Evolutionary conservation across 805 yeast species (phyloP), one percentile per base, ranked within the genome.

Genomic region (Tetrapisispora nanseiensis): DNA sequence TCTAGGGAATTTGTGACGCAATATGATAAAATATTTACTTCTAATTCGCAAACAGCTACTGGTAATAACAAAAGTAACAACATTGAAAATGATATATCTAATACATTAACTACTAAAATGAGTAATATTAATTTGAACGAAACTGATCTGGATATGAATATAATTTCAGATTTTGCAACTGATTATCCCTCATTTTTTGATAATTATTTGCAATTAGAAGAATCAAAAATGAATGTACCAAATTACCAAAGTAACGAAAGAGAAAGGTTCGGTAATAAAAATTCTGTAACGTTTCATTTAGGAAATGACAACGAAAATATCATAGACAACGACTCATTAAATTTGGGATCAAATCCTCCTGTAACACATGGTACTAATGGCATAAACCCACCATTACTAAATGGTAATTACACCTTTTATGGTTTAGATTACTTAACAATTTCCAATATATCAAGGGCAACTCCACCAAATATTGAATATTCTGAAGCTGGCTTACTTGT

Each of bases 331-430:
- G 12, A 23, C n/a, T n/a, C n/a, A n/a, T n/a, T n/a, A n/a, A n/a
- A n/a, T n/a, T n/a, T n/a, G n/a, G n/a, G n/a, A n/a, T n/a, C n/a
- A n/a, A n/a, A n/a, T n/a, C n/a, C n/a, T n/a, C n/a, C n/a, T 27
- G 22, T 23, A 7, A 22, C 10, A 21, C 32, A 22, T 8, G 9
- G 6, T 40, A 39, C 23, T 18, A 37, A 21, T 24, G 26, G 19
- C 6, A 12, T 7, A 19, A 28, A 27, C 13, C 33, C 26, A 20
- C 26, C 20, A 18, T 5, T 19, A 4, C 12, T 21, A 28, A 48
- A 46, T 26, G 49, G 51, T 27, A 47, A 50, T 26, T 57, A 56
- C 35, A 41, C 61, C 0, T 46, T 55, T 36, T 56, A 57, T 43
- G 61, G 59, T 8, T 30, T 55, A 18, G 57, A 55, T 33, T 45